Evolutionary conservation across 176 grass and related monocot genomes (phyloP), one percentile per base, ranked within the genome.

Genomic region (Musa acuminata): DNA sequence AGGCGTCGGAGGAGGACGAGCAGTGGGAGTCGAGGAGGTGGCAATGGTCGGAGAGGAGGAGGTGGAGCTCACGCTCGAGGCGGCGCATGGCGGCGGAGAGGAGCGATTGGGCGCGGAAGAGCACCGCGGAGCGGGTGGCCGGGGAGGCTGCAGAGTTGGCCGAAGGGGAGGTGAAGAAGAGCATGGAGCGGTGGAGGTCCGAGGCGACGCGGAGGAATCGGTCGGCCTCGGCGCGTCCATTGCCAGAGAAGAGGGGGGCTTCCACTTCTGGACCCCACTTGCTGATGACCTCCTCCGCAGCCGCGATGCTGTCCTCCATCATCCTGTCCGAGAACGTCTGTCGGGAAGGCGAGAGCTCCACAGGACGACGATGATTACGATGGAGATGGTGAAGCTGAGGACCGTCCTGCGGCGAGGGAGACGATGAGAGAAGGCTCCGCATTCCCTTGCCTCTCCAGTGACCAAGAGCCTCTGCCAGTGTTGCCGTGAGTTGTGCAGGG

Each of bases 171-270:
- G 83, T 75, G 43, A 87, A 83, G 79, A 83, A 79, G 62, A 87
- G 55, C 80, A 96, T 88, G 60, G 84, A 80, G 0, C 84, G 82
- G 79, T 96, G 92, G 62, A 96, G 86, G 67, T 96, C 74, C 6
- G 77, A 50, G 13, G 69, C 69, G 1, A 88, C 86, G 12, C 51
- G 71, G 2, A 92, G 78, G 82, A 92, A 96, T 1, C 1, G 50
- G 1, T 24, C 2, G 67, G 72, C 35, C 27, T 87, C 84, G 49
- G 25, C n/a, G 11, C 49, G 53, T n/a, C 78, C 65, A 78, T 78
- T 80, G 80, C 82, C 80, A 0, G 77, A 84, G 66, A 49, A 54
- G 7, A 70, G 68, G 14, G 59, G 35, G 3, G 76, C 8, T 10
- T n/a, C 25, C 8, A 64, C 60, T 2, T 60, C 75, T n/a, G 60